Evolutionary conservation across 345 rosid genomes (phyloP).

Genomic region (Limnanthes douglasii): DNA sequence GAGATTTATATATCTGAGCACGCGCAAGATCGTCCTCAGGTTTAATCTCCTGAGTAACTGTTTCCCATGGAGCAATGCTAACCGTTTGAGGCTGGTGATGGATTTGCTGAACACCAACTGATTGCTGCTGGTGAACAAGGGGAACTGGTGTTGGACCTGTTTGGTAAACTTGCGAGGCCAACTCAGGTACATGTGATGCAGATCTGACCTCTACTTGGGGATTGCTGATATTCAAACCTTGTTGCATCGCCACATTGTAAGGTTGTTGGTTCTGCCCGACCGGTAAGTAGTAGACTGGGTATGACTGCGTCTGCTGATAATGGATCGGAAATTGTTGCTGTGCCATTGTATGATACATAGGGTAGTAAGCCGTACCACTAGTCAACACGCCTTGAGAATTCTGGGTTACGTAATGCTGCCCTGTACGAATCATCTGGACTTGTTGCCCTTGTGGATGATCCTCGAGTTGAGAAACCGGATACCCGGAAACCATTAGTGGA

Average conservation of each 20-base stretch:
- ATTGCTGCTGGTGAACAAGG: slow-evolving; percentile 9
- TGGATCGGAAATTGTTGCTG: slow-evolving; percentile 24
- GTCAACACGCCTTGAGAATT: slow-evolving; percentile 22
- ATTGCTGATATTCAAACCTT: slow-evolving; percentile 13
- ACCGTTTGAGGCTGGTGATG: slow-evolving; percentile 21
- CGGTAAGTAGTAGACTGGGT: slow-evolving; percentile 30
- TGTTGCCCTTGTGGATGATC: slow-evolving; percentile 29
- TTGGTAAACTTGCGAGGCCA: slow-evolving; percentile 21
- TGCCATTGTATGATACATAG: slow-evolving; percentile 15
- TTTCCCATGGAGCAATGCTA: slow-evolving; percentile 20
- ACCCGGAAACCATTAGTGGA: slow-evolving; percentile 23
- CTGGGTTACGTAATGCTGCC: slow-evolving; percentile 18
- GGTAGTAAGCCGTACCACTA: slow-evolving; percentile 17
- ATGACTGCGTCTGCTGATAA: slow-evolving; percentile 32
- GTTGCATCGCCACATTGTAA: slow-evolving; percentile 16
- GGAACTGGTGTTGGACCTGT: slow-evolving; percentile 12
- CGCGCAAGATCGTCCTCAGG: slow-evolving; percentile 36
- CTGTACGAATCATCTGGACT: slow-evolving; percentile 20
- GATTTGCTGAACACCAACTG: slow-evolving; percentile 15
- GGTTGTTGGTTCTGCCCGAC: slow-evolving; percentile 18
- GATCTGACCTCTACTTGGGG: slow-evolving; percentile 16
- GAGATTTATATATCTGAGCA: slow-evolving; percentile 68
- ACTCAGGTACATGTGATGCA: slow-evolving; percentile 21
- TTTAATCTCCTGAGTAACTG: slow-evolving; percentile 14
- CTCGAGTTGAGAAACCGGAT: slow-evolving; percentile 21